Percentiles rank a stretch among this genome's conserved stretches.
These are phyloP conservation scores for Penicillium arizonense DNA, from an alignment of 495 filamentous ascomycete species.

Conservation along the genomic window DNA sequence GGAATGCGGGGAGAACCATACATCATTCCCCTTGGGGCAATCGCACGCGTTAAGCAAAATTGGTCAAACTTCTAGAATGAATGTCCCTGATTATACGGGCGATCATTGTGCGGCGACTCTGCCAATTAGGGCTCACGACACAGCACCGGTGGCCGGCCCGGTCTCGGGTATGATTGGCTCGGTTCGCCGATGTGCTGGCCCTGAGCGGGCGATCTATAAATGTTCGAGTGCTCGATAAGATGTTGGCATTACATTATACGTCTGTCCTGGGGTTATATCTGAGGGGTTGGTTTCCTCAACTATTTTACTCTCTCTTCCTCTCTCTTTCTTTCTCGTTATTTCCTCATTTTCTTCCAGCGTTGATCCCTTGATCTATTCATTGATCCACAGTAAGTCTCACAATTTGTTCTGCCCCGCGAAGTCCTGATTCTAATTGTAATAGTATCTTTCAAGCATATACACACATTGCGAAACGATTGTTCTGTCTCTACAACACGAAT, in stretches of 20 bases:
- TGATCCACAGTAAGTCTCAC: slow-evolving; percentile 23
- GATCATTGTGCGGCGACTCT: slow-evolving; percentile 9
- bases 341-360: slow-evolving; percentile 1
- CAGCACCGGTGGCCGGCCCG: slow-evolving; percentile 28
- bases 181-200: slow-evolving; percentile 16
- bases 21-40: slow-evolving; percentile 22
- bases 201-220: slow-evolving; percentile 24
- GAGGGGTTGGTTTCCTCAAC: slow-evolving; percentile 1
- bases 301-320: slow-evolving; percentile 2
- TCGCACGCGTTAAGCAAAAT: slow-evolving; percentile 18
- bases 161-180: slow-evolving; percentile 20
- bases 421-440: slow-evolving; percentile 18
- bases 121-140: slow-evolving; percentile 18
- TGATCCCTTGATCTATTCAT: slow-evolving; percentile 5
- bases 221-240: slow-evolving; percentile 17
- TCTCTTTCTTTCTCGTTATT: background rate
- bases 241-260: slow-evolving; percentile 20
- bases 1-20: slow-evolving; percentile 20
- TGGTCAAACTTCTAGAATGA: slow-evolving; percentile 17
- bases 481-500: background rate
- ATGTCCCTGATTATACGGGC: slow-evolving; percentile 21
- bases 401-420: slow-evolving; percentile 21
- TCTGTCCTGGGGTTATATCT: background rate
- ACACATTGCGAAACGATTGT: background rate
- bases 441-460: background rate